phyloP scores from a whole-genome alignment of 352 stramenopile species.

The Phytophthora idaei region DNA sequence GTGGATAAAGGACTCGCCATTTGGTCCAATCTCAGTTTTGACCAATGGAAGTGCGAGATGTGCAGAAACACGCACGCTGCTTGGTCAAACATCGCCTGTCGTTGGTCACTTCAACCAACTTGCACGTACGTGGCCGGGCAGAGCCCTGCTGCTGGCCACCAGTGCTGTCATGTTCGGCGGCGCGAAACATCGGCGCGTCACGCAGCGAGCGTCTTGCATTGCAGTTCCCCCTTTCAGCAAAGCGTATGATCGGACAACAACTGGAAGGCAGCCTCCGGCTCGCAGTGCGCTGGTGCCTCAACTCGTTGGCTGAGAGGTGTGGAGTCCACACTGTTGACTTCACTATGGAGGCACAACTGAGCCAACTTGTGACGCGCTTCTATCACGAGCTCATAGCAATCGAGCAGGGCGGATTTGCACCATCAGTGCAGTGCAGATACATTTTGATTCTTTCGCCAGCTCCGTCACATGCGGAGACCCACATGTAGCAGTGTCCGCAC shows the following conservation, averaged over 20 bases:
- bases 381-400: slow-evolving; percentile 21
- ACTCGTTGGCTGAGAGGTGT: slow-evolving; percentile 2
- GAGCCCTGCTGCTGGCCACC: slow-evolving; percentile 23
- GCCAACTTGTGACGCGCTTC: slow-evolving; percentile 17
- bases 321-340: not conserved
- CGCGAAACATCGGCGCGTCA: slow-evolving; percentile 38
- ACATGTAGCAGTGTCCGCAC: not conserved
- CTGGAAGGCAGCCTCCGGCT: slow-evolving; percentile 8
- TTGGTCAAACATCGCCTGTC: slow-evolving; percentile 9
- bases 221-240: slow-evolving; percentile 20
- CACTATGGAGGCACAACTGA: no score
- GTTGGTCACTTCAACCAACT: slow-evolving; percentile 27
- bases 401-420: slow-evolving; percentile 21
- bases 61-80: slow-evolving; percentile 16
- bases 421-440: slow-evolving; percentile 1
- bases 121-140: slow-evolving; percentile 10
- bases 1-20: slow-evolving; percentile 10
- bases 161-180: slow-evolving; percentile 13
- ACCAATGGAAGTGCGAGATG: slow-evolving; percentile 1
- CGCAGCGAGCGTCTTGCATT: slow-evolving; percentile 19
- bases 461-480: slow-evolving; percentile 8
- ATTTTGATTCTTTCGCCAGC: slow-evolving; percentile 10
- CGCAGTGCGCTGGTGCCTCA: not conserved
- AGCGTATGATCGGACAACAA: slow-evolving; percentile 24
- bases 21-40: slow-evolving; percentile 19